Evolutionary conservation across 2,329 filamentous ascomycete species (phyloP), one percentile per base, ranked within the genome.

Genomic region (Penicillium hesseltinei): DNA sequence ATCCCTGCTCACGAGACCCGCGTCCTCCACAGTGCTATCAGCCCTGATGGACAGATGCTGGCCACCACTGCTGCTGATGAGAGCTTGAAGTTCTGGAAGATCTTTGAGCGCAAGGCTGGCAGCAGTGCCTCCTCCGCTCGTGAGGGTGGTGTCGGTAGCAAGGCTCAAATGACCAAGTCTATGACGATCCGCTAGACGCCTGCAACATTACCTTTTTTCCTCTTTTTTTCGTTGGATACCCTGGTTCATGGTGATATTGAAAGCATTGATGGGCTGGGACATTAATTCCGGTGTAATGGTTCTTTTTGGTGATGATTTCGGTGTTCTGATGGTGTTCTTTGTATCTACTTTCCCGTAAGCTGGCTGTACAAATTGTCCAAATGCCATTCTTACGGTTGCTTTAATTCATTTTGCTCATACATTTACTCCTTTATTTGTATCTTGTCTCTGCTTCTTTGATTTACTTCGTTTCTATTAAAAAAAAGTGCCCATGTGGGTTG

Each of bases 81-180:
- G 82, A 93, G 89, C 72, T 83, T 99, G 76, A 99, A 99, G 81
- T 99, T 99, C 84, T 99, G 94, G 94, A 99, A 99, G 87, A 84
- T 99, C 68, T 99, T 99, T 72, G 94, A 99, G 84, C 97, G 96
- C 85, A 97, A 97, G 85, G 82, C 92, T 19, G 92, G 91, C 54
- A 81, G 84, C 58, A 80, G 84, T 59, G 84, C 87, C 51, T 84
- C 86, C 48, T 73, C 82, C 33, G 81, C 87, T 54, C 83, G 85
- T 59, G 82, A 84, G 66, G 83, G 87, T 57, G 87, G 86, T 62
- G 81, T 88, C 58, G 88, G 88, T 49, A 85, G 84, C 76, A 93
- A 93, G 80, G 91, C 89, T 55, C 87, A 90, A 70, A 89, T 93
- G 83, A 87, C 87, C 73, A 97, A 96, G 87, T 91, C 93, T 77